These are phyloP conservation scores for Agaricus bisporus DNA, from an alignment of 768 basidiomycete species.

Conservation along the genomic window DNA sequence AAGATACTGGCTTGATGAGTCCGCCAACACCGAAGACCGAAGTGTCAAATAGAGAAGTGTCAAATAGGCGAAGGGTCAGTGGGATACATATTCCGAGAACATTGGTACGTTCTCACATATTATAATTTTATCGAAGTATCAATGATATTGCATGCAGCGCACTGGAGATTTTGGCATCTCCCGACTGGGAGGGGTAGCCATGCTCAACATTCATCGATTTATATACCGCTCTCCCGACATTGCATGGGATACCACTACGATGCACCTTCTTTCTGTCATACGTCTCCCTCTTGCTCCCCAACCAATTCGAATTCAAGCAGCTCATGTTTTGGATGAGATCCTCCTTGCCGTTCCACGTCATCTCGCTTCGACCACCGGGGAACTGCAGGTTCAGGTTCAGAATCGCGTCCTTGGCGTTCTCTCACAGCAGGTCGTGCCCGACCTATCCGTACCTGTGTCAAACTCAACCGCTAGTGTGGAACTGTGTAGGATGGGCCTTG, in stretches of 20 bases:
- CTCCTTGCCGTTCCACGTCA: constrained; percentile 73
- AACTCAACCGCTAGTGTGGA: constrained; percentile 56
- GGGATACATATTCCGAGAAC: constrained; percentile 83
- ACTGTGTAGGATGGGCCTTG: constrained; percentile 80
- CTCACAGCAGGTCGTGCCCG: constrained; percentile 66
- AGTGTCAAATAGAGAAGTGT: constrained; percentile 45
- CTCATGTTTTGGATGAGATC: constrained; percentile 81
- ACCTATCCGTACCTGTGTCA: constrained; percentile 25
- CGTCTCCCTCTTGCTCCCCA: constrained; percentile 66
- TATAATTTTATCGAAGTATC: background rate
- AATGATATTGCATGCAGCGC: constrained; percentile 38
- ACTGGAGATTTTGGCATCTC: constrained; percentile 91
- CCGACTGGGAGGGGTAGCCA: constrained; percentile 73
- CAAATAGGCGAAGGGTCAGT: constrained; percentile 70
- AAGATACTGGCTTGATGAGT: constrained; percentile 27
- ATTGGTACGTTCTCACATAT: constrained; percentile 42
- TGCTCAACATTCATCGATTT: constrained; percentile 82
- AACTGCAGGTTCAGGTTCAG: constrained; percentile 68
- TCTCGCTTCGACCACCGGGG: constrained; percentile 44
- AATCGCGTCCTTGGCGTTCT: constrained; percentile 82
- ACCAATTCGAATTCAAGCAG: constrained; percentile 82
- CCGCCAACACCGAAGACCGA: constrained; percentile 35
- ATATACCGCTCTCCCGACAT: constrained; percentile 77
- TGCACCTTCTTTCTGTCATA: constrained; percentile 75
- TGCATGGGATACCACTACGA: constrained; percentile 79